phyloP scores from a whole-genome alignment of 495 filamentous ascomycete species.

The Clavariopsis aquatica region DNA sequence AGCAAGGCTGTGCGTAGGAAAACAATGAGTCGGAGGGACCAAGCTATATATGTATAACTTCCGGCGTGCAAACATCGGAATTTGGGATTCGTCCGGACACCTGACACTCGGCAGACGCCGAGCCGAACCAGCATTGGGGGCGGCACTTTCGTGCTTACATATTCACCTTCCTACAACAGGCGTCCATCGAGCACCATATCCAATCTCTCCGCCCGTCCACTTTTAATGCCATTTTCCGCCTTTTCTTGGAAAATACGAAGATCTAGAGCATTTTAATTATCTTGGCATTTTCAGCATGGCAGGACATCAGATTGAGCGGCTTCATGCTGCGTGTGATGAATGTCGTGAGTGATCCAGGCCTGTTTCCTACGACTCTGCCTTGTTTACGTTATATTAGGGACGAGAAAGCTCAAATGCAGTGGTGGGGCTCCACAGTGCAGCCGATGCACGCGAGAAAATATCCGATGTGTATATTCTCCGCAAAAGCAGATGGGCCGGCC shows the following conservation, averaged over 20 bases:
- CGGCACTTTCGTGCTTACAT: not conserved
- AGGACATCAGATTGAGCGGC: conserved; percentile 24
- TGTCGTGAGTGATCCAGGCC: conserved; percentile 38
- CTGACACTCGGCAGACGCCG: not conserved
- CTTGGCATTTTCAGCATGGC: conserved; percentile 3
- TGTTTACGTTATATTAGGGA: conserved; percentile 29
- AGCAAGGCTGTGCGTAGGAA: not conserved
- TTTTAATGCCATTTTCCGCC: not conserved
- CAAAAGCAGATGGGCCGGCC: conserved; percentile 47
- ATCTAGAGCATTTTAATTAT: no score
- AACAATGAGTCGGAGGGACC: not conserved
- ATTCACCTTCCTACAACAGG: conserved; percentile 1
- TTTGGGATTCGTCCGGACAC: not conserved
- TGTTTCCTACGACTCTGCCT: not conserved
- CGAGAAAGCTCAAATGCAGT: conserved; percentile 45
- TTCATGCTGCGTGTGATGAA: conserved; percentile 43
- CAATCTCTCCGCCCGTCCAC: not conserved
- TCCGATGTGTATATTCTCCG: conserved; percentile 44
- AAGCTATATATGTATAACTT: conserved; percentile 1
- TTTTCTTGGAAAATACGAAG: not conserved
- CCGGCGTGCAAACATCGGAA: not conserved
- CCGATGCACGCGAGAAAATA: conserved; percentile 39
- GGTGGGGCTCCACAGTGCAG: conserved; percentile 38
- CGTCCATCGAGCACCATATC: not conserved
- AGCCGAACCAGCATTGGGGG: not conserved